A percentile compares a stretch with the other conserved stretches of the same genome.
phyloP scores from a whole-genome alignment of 495 filamentous ascomycete genomes.

The Penicillium bovifimosum region DNA sequence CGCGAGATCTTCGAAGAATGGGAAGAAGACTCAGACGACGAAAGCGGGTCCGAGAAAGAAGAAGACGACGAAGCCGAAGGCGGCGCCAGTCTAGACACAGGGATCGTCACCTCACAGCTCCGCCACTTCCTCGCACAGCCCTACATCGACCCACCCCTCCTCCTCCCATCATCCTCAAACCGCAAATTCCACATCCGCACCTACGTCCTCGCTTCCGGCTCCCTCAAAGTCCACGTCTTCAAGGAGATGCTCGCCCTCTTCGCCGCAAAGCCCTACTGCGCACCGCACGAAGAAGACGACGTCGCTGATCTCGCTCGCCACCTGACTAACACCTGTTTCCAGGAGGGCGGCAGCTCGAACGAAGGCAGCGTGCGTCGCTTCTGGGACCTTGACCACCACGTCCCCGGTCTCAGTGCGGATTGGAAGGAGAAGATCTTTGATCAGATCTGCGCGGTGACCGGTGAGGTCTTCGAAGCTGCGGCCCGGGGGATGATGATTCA shows the following conservation, averaged over 20 bases:
- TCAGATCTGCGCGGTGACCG: slow-evolving; percentile 69
- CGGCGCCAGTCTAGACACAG: slow-evolving; percentile 27
- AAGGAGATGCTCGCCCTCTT: slow-evolving; percentile 88
- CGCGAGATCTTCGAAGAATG: slow-evolving; percentile 83
- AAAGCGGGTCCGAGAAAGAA: slow-evolving; percentile 26
- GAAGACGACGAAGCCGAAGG: slow-evolving; percentile 32
- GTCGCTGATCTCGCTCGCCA: slow-evolving; percentile 58
- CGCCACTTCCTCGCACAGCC: slow-evolving; percentile 93
- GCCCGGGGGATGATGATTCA: slow-evolving; percentile 75
- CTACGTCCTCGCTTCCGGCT: slow-evolving; percentile 78
- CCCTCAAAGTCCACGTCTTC: slow-evolving; percentile 80
- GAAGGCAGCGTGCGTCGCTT: slow-evolving; percentile 63
- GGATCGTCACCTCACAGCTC: slow-evolving; percentile 80
- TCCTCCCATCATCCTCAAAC: slow-evolving; percentile 56
- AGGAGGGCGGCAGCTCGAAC: slow-evolving; percentile 48
- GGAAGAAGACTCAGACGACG: slow-evolving; percentile 55
- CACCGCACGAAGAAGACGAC: slow-evolving; percentile 43
- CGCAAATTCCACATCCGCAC: slow-evolving; percentile 93
- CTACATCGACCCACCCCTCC: slow-evolving; percentile 87
- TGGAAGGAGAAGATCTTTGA: slow-evolving; percentile 59
- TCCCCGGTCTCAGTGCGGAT: slow-evolving; percentile 28
- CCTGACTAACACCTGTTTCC: slow-evolving; percentile 94
- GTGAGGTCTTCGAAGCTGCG: slow-evolving; percentile 78
- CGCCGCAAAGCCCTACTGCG: slow-evolving; percentile 61
- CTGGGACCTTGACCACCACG: slow-evolving; percentile 54